phyloP scores from a whole-genome alignment of 1,139 yeast species.

The Candida neerlandica region DNA sequence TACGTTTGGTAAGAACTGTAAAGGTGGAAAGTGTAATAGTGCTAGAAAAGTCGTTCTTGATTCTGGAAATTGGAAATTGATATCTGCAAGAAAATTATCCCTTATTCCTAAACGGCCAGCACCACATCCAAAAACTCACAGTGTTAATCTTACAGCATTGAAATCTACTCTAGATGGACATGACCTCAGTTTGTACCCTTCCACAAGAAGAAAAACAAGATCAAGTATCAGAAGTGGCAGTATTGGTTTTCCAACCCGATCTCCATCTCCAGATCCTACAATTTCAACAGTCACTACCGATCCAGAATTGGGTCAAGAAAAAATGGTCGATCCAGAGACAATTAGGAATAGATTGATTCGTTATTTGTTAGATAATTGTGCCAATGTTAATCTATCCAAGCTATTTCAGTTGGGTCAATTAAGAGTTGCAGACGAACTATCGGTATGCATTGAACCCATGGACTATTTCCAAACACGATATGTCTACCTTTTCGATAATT shows the following conservation, averaged over 20 bases:
- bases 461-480: constrained; percentile 17
- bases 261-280: constrained; percentile 25
- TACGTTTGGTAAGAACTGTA: constrained; percentile 8
- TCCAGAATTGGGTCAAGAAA: constrained; percentile 14
- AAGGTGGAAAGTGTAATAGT: constrained; percentile 10
- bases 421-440: constrained; percentile 39
- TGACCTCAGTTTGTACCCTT: neutral
- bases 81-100: neutral
- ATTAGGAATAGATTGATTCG: constrained; percentile 34
- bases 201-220: neutral
- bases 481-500: constrained; percentile 39
- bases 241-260: constrained; percentile 9
- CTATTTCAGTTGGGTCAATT: constrained; percentile 37
- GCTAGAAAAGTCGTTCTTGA: constrained; percentile 9
- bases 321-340: constrained; percentile 25
- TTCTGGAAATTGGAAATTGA: constrained; percentile 12
- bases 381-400: constrained; percentile 25
- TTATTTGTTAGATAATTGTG: constrained; percentile 28
- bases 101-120: constrained; percentile 13
- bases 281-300: constrained; percentile 22
- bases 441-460: constrained; percentile 16
- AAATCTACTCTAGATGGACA: constrained; percentile 8
- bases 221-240: neutral
- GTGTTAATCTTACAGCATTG: constrained; percentile 10
- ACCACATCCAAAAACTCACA: constrained; percentile 7